These are phyloP conservation scores for Leccinum pachyderme DNA, from an alignment of 1,284 basidiomycete species.

Conservation along the genomic window DNA sequence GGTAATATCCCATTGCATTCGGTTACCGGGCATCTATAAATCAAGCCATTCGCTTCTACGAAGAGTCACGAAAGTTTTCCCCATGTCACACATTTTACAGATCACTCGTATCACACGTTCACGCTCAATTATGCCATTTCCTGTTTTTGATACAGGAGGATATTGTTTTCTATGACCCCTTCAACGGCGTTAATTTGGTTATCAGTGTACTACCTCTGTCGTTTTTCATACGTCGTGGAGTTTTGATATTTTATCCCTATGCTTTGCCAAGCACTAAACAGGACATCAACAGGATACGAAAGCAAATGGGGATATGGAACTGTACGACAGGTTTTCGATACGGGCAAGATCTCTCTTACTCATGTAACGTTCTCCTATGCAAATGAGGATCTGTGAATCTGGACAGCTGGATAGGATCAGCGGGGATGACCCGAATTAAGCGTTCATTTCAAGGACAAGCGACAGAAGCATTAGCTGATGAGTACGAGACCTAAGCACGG, in stretches of 20 bases:
- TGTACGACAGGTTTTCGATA: not conserved
- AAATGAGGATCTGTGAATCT: not conserved
- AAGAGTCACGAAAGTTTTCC: conserved; percentile 7
- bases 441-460: no score
- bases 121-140: not conserved
- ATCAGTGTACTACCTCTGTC: not conserved
- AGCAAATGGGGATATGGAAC: not conserved
- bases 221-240: not conserved
- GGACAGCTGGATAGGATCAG: not conserved
- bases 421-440: no score
- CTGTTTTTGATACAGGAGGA: not conserved
- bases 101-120: not conserved
- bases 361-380: not conserved
- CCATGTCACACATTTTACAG: not conserved
- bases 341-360: not conserved
- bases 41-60: conserved; percentile 3
- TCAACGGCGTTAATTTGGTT: conserved; percentile 9
- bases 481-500: no score
- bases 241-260: not conserved
- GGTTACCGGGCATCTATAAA: not conserved
- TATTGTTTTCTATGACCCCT: not conserved
- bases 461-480: no score
- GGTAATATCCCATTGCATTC: not conserved
- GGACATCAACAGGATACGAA: not conserved
- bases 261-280: not conserved